These are phyloP conservation scores for Boletus vinaceobasis DNA, from an alignment of 768 basidiomycete species.

Conservation along the genomic window DNA sequence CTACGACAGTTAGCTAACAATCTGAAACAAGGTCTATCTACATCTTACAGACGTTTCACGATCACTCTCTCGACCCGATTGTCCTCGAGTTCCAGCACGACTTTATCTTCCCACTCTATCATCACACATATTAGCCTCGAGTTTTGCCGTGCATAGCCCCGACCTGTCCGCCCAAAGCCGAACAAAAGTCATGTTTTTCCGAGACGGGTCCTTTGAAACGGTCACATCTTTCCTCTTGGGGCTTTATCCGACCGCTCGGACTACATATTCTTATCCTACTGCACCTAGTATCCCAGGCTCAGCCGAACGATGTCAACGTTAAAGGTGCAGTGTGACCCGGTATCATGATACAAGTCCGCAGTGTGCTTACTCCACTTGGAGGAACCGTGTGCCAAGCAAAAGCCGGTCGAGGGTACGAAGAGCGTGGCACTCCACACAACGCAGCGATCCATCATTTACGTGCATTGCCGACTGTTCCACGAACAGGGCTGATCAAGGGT, in stretches of 20 bases:
- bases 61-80: conserved; percentile 1
- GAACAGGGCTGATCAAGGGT: conserved; percentile 11
- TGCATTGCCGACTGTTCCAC: conserved; percentile 11
- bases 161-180: not conserved
- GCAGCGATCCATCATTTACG: conserved; percentile 8
- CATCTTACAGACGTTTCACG: not conserved
- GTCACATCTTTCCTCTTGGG: not conserved
- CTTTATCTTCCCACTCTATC: conserved; percentile 2
- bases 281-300: not conserved
- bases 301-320: not conserved
- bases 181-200: not conserved
- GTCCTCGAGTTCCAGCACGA: not conserved
- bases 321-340: not conserved
- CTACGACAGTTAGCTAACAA: not conserved
- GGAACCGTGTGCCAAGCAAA: not conserved
- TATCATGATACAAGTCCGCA: not conserved
- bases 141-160: conserved; percentile 11
- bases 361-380: not conserved
- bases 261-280: not conserved
- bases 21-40: not conserved
- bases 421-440: not conserved
- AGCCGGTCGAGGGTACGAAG: not conserved
- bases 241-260: not conserved
- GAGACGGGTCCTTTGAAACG: conserved; percentile 3
- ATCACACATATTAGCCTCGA: conserved; percentile 4